phyloP scores from a whole-genome alignment of 768 basidiomycete genomes.

The Favolaschia claudopus region DNA sequence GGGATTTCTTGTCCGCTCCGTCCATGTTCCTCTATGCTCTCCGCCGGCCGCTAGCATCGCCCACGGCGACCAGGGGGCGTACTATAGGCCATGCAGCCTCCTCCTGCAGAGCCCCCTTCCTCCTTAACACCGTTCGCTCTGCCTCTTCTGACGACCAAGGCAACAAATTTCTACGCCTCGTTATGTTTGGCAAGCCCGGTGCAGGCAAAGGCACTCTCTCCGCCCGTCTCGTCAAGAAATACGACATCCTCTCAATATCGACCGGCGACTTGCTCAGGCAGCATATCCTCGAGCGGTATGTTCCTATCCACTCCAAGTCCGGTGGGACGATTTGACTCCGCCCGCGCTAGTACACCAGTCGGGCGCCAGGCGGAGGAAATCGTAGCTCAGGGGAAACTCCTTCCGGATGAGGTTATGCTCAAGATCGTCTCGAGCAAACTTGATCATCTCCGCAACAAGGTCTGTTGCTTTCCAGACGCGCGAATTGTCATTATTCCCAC shows the following conservation, averaged over 20 bases:
- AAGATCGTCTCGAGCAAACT: constrained; percentile 79
- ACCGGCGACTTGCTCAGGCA: constrained; percentile 88
- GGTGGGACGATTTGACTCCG: not conserved
- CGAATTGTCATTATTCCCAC: not conserved
- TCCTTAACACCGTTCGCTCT: constrained; percentile 51
- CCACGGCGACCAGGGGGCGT: constrained; percentile 26
- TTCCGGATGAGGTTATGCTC: constrained; percentile 84
- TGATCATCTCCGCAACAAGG: constrained; percentile 70
- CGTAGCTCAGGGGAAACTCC: constrained; percentile 78
- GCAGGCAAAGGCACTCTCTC: constrained; percentile 88
- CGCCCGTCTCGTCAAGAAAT: constrained; percentile 77
- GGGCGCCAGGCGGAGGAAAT: constrained; percentile 79
- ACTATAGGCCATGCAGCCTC: constrained; percentile 40
- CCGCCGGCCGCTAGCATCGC: constrained; percentile 5
- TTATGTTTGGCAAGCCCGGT: constrained; percentile 85
- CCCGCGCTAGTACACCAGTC: constrained; percentile 65
- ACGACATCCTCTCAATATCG: constrained; percentile 78
- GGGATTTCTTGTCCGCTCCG: too few relatives aligned
- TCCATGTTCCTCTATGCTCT: too few relatives aligned
- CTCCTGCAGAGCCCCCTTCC: constrained; percentile 56
- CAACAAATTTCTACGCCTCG: constrained; percentile 59
- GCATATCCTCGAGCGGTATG: constrained; percentile 75
- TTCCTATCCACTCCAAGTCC: constrained; percentile 7
- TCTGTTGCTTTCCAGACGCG: constrained; percentile 34
- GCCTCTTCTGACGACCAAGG: constrained; percentile 45